Percentiles rank a stretch among this genome's conserved stretches.
Evolutionary conservation across 2,329 filamentous ascomycete species (phyloP).

Genomic region (Arthroderma sp.): DNA sequence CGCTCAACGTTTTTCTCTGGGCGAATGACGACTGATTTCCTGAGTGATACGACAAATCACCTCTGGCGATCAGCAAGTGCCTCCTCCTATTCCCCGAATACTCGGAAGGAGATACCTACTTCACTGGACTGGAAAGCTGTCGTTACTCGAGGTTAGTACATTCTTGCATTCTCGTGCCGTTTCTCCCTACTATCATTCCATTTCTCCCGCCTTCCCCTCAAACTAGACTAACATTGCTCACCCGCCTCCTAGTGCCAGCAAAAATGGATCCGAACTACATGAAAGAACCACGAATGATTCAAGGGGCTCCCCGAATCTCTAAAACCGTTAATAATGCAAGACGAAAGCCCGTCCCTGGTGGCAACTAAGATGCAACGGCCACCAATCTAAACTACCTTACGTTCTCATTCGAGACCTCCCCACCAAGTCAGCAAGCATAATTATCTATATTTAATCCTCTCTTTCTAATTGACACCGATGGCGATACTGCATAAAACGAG

Average conservation of each 20-base stretch:
- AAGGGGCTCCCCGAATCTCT: conserved; percentile 61
- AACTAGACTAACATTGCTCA: not conserved
- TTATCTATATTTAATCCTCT: not conserved
- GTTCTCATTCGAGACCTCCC: not conserved
- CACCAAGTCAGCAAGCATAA: not conserved
- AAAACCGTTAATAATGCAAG: conserved; percentile 33
- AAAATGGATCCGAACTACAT: conserved; percentile 77
- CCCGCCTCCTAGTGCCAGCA: conserved; percentile 56
- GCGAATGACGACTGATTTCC: conserved; percentile 41
- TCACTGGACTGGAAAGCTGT: conserved; percentile 42
- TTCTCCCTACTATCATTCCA: not conserved
- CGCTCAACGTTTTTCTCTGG: conserved; percentile 45
- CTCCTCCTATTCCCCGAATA: conserved; percentile 43
- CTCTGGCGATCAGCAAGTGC: conserved; percentile 52
- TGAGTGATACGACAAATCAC: conserved; percentile 52
- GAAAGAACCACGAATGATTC: conserved; percentile 82
- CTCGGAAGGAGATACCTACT: conserved; percentile 34
- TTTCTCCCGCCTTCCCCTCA: conserved; percentile 26
- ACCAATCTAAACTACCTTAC: not conserved
- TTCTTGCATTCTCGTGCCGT: not conserved
- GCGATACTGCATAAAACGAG: conserved; percentile 7
- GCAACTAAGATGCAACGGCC: conserved; percentile 26
- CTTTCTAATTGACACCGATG: conserved; percentile 1
- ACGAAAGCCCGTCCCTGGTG: conserved; percentile 33
- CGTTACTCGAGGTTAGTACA: conserved; percentile 37